These are phyloP conservation scores for Cichorium intybus DNA, from an alignment of 140 eudicot genomes.

Conservation along the genomic window DNA sequence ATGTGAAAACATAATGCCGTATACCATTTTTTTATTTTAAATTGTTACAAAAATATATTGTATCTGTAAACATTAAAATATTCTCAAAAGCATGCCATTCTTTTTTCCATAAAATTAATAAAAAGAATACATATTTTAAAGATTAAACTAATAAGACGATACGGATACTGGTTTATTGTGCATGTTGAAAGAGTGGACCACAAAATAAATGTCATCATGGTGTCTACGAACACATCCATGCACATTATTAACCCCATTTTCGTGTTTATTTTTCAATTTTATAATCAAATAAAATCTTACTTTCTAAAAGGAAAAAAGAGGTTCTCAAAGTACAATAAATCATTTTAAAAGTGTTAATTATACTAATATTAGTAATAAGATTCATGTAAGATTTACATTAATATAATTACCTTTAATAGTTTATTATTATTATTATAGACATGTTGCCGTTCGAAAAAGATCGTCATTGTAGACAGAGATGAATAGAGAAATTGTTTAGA, in stretches of 20 bases:
- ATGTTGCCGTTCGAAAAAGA: no score
- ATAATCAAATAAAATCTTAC: constrained; percentile 28
- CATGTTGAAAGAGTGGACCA: constrained; percentile 41
- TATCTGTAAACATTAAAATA: not conserved
- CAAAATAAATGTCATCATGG: constrained; percentile 36
- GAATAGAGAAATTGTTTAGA: not conserved
- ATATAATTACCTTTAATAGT: no score
- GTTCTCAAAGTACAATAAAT: constrained; percentile 24
- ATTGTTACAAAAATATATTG: not conserved
- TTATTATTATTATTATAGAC: no score
- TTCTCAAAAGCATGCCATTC: not conserved
- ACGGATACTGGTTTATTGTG: not conserved
- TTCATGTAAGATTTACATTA: not conserved
- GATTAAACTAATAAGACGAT: constrained; percentile 17
- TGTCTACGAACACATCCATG: constrained; percentile 39
- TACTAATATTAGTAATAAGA: not conserved
- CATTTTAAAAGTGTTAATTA: not conserved
- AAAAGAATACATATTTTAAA: not conserved
- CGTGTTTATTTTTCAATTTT: constrained; percentile 1
- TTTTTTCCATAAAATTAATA: not conserved
- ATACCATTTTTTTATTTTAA: not conserved
- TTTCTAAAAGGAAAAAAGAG: constrained; percentile 18
- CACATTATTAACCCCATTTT: constrained; percentile 43
- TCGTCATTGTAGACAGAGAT: not conserved
- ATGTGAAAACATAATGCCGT: no score